Base-by-base conservation (phyloP, 2,329 filamentous ascomycete species). In the Fusarium verticillioides region DNA sequence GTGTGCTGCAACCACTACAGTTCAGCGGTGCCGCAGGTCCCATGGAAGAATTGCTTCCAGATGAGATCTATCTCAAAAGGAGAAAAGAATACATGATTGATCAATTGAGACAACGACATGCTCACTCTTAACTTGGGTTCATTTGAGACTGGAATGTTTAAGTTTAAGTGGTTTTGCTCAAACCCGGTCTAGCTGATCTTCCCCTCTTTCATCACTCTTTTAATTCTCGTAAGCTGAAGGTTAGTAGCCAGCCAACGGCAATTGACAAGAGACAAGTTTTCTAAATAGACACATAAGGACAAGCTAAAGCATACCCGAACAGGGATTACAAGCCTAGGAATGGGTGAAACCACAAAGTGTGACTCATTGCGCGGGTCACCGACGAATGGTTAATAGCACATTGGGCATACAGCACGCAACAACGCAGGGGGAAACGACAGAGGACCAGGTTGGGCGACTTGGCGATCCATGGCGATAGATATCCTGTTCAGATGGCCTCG, bases 271-370 rank as follows among this genome's bases (percentile, higher is more conserved):
- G 75, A 72, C 64, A 66, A 70, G 49, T 58, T 66, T 66, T 72
- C 63, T 59, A 53, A 69, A 75, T 70, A 68, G 60, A 59, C 47
- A 40, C 62, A 56, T 49, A 30, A 47, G n/a, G 40, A 28, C 52
- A 61, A 75, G 67, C 76, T 76, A 77, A 73, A 64, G 66, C 69
- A 56, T 57, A 43, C 66, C 59, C 60, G 13, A 53, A 70, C 76
- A 78, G 75, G 76, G 76, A 67, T 78, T 40, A 8, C 23, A 73
- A 69, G 64, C 66, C 69, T 56, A 76, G 68, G 73, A 77, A 77
- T 76, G 72, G 76, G 67, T 78, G 76, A 78, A 77, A 78, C 76
- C 53, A 62, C 61, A 67, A 54, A 63, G 70, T 78, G 76, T 78
- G 76, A 78, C 76, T 78, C 76, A 78, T 77, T 75, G 52, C 60